Base-by-base conservation (phyloP, 129 eudicot genomes). In the Chrysanthemum seticuspe region DNA sequence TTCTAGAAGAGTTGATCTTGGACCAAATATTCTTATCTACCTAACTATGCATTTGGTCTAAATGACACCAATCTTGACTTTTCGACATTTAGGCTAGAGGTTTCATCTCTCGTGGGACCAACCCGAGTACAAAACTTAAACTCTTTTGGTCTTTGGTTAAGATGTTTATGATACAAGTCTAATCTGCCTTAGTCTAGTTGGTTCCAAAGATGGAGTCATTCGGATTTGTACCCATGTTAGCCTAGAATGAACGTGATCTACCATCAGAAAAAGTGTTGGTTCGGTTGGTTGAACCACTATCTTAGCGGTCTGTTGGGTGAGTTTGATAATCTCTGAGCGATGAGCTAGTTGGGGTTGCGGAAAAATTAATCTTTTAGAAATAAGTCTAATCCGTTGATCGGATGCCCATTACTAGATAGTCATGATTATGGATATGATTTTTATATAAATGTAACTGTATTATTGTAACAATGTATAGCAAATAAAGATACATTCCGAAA, bases 51-150 rank as follows among this genome's bases (percentile, higher is more conserved):
- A 52, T 65, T 65, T 53, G 55, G 78, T 48, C 64, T 16, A 62
- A 49, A 62, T 29, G 62, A 29, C 78, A 52, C 65, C 72, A 74
- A 34, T 74, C 47, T 62, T 49, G 78, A 50, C 78, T 62, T 62
- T 27, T 59, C 47, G 23, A 31, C 52, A 45, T 25, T 65, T 65
- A 13, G 44, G 31, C 45, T 9, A 7, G 70, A 40, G 8, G 13
- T 65, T 13, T 71, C 47, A 71, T 65, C 68, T 60, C 62, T 62
- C 9, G 62, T 49, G 52, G 70, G 77, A 15, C 70, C 70, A 3
- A 29, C 70, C 62, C 15, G 34, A 56, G n/a, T 71, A 31, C 4
- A 71, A 19, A 34, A 2, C 15, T 23, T 64, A 0, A 15, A 62
- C 31, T 14, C 4, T n/a, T 29, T 25, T 61, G 18, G 34, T 25